Percentiles rank a stretch among this genome's conserved stretches.
These are phyloP conservation scores for Stellera chamaejasme DNA, from an alignment of 345 rosid genomes.

Conservation along the genomic window DNA sequence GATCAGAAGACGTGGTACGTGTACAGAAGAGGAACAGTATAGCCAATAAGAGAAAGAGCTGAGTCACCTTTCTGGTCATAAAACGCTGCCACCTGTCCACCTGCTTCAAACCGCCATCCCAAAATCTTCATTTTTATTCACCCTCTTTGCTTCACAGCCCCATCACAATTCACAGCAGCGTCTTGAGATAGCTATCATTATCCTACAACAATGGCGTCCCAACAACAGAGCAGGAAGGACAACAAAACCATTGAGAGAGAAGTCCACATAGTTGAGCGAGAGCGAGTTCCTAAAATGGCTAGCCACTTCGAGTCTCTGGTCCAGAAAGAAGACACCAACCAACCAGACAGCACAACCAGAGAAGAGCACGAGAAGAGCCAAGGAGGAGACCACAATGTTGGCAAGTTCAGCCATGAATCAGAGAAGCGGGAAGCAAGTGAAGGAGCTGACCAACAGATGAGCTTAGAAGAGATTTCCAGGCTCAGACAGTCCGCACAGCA, in stretches of 20 bases:
- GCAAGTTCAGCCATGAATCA: conserved; percentile 18
- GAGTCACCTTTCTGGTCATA: conserved; percentile 5
- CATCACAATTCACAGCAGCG: neutral
- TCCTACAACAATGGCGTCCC: conserved; percentile 44
- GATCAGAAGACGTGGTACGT: too few species aligned
- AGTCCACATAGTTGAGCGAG: conserved; percentile 34
- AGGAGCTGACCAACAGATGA: conserved; percentile 9
- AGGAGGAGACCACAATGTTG: conserved; percentile 17
- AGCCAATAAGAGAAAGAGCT: neutral
- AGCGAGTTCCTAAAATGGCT: conserved; percentile 54
- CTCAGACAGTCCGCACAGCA: conserved; percentile 46
- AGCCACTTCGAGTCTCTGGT: conserved; percentile 50
- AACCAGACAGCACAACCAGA: conserved; percentile 12
- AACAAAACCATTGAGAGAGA: conserved; percentile 35
- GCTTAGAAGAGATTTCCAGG: conserved; percentile 40
- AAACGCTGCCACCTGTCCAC: conserved; percentile 25
- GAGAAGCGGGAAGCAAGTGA: neutral
- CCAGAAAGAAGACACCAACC: conserved; percentile 3
- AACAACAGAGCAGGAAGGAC: conserved; percentile 40
- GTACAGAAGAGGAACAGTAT: too few species aligned
- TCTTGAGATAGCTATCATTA: neutral
- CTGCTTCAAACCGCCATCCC: conserved; percentile 13
- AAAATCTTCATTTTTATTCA: too few species aligned
- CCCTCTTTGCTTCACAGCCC: neutral
- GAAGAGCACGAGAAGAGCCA: conserved; percentile 16